Evolutionary conservation across 2,329 filamentous ascomycete genomes (phyloP), one percentile per base, ranked within the genome.

Genomic region (Fusarium odoratissimum): DNA sequence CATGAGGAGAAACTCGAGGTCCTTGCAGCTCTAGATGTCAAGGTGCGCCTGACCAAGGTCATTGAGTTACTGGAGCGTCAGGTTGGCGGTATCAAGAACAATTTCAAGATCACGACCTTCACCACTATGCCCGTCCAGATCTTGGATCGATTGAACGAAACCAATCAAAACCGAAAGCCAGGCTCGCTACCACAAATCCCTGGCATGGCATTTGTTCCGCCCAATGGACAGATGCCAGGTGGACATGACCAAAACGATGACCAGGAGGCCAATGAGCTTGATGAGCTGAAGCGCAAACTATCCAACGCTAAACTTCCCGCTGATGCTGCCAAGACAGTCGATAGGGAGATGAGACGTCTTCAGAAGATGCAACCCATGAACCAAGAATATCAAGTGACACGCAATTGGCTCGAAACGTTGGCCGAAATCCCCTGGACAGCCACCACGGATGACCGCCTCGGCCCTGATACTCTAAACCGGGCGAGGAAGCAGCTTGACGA

Each of bases 341-440:
- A 97, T 64, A 89, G 95, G 59, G 96, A 99, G 81, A 82, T 99
- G 51, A 93, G 94, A 78, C 88, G 96, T 28, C 84, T 99, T 69
- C 93, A 93, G 78, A 97, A 97, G 85, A 98, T 98, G 94, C 95
- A 94, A 78, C 95, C 96, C 1, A 94, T 94, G 56, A 96, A 98
- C 79, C 95, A 97, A 41, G 96, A 99, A 79, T 98, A 98, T 79
- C 94, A 96, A 71, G 95, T 99, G 17, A 94, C 93, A 74, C 88
- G 95, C 72, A 97, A 95, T 55, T 99, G 98, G 83, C 87, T 99
- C 17, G 96, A 99, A 83, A 98, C 95, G 17, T 84, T 99, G 64
- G 89, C 94, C 1, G 96, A 99, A 80, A 96, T 99, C 55, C 96
- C 96, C 0, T 99, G 96, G 96, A 90, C 92, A 5, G 91, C 91